phyloP scores from a whole-genome alignment of 331 rosid species.

The Acacia pycnantha region DNA sequence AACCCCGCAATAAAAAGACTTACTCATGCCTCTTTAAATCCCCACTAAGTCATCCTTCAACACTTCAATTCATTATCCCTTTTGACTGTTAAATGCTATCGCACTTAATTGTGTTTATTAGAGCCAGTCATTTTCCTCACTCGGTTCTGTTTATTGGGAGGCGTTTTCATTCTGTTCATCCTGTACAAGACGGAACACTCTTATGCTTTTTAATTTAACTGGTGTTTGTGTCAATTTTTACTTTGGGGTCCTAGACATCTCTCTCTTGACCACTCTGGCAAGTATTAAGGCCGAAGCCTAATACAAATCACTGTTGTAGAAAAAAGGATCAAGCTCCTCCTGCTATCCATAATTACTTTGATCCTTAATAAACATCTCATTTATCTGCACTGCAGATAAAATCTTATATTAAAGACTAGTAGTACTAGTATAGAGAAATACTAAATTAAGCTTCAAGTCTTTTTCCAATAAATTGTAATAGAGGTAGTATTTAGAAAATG shows the following conservation, averaged over 20 bases:
- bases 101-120: not conserved
- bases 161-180: not conserved
- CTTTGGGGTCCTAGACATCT: too few species aligned
- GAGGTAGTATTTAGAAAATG: too few species aligned
- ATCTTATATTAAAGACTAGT: too few species aligned
- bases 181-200: not conserved
- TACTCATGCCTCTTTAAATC: not conserved
- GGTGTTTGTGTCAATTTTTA: not conserved
- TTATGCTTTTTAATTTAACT: not conserved
- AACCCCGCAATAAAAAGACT: not conserved
- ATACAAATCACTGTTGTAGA: too few species aligned
- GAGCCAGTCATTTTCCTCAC: slow-evolving; percentile 7
- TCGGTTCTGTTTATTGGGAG: not conserved
- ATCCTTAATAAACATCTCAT: too few species aligned
- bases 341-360: too few species aligned
- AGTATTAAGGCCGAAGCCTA: not conserved
- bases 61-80: not conserved
- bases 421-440: too few species aligned
- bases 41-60: not conserved
- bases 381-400: too few species aligned
- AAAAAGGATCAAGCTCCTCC: too few species aligned
- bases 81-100: not conserved
- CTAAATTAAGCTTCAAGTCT: too few species aligned
- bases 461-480: too few species aligned
- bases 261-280: not conserved